Evolutionary conservation across 306 rosid species (phyloP).

Genomic region (Corylus avellana): DNA sequence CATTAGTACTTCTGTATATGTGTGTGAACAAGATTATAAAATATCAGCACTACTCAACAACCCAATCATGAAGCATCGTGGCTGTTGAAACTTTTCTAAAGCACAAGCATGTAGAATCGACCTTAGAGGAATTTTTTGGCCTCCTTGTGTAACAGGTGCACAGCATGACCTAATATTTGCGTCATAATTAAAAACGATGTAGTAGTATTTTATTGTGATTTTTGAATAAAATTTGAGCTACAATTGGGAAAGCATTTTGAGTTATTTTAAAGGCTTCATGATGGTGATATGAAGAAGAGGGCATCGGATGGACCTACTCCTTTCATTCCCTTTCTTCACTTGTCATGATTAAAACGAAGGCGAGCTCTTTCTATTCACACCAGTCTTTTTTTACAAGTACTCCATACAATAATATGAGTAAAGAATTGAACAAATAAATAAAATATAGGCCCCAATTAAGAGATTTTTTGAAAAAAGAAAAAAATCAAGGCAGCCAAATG

Average conservation of each 20-base stretch:
- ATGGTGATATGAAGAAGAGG: conserved; percentile 38
- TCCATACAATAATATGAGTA: background rate
- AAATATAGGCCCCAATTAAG: background rate
- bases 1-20: background rate
- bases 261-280: conserved; percentile 34
- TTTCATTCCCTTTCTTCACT: conserved; percentile 36
- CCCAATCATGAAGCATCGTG: background rate
- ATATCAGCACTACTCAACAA: background rate
- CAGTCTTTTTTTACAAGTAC: background rate
- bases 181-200: conserved; percentile 25
- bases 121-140: background rate
- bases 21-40: background rate
- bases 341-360: conserved; percentile 42
- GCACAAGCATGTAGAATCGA: background rate
- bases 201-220: conserved; percentile 1
- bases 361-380: conserved; percentile 30
- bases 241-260: conserved; percentile 18
- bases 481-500: background rate
- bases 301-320: conserved; percentile 52
- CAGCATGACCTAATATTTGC: conserved; percentile 58
- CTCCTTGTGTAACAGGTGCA: conserved; percentile 22
- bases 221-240: background rate
- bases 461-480: background rate
- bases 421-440: background rate
- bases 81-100: background rate